Evolutionary conservation across 148 eudicot genomes (phyloP).

Genomic region (Diospyros kaki): DNA sequence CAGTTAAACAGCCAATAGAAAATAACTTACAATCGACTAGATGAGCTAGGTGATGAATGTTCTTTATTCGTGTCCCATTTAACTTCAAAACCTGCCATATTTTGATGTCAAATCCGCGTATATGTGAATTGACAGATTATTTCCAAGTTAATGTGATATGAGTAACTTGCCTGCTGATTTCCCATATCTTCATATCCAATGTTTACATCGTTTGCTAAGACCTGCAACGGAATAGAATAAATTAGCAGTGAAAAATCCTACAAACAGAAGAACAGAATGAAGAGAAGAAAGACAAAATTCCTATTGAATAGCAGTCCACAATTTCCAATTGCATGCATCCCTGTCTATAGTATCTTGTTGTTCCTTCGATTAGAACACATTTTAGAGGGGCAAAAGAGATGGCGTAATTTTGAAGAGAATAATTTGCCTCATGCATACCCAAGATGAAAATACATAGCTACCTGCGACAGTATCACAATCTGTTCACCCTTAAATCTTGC

Average conservation of each 20-base stretch:
- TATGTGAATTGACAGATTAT: not conserved
- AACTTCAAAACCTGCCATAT: constrained; percentile 70
- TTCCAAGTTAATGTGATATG: not conserved
- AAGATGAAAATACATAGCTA: constrained; percentile 15
- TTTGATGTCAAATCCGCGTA: not conserved
- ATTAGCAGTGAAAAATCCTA: not conserved
- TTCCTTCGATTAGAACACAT: not conserved
- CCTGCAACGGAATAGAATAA: constrained; percentile 20
- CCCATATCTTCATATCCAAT: constrained; percentile 94
- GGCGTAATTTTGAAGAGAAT: not conserved
- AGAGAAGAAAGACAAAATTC: constrained; percentile 5
- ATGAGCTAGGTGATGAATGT: constrained; percentile 92
- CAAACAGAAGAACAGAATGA: not conserved
- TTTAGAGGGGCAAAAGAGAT: not conserved
- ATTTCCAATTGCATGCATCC: not conserved
- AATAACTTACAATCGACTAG: constrained; percentile 76
- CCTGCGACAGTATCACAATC: constrained; percentile 93
- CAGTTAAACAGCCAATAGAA: not conserved
- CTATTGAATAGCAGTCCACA: no score
- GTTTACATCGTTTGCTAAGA: constrained; percentile 86
- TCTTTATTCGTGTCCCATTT: constrained; percentile 69
- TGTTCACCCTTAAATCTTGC: constrained; percentile 85
- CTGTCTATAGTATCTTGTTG: not conserved
- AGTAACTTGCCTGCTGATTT: constrained; percentile 72
- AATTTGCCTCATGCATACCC: not conserved